phyloP scores from a whole-genome alignment of 2,329 filamentous ascomycete species.

The Tolypocladium sp. region DNA sequence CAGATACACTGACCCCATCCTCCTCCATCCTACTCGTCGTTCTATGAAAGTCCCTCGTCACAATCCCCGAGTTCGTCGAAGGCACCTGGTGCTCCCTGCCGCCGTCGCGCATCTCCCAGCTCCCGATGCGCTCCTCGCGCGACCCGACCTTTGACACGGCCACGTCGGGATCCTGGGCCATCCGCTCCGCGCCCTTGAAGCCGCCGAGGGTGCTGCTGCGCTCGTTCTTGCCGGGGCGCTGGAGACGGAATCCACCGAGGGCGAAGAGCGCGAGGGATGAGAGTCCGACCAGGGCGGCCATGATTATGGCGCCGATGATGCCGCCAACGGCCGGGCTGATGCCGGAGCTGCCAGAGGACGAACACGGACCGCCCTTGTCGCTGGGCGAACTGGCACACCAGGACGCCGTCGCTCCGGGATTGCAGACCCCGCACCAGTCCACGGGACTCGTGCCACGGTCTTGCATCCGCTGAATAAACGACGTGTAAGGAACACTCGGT shows the following conservation, averaged over 20 bases:
- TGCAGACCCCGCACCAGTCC: constrained; percentile 37
- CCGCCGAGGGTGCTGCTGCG: constrained; percentile 19
- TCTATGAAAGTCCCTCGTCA: constrained; percentile 12
- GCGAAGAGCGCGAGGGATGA: constrained; percentile 20
- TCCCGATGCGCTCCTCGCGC: constrained; percentile 36
- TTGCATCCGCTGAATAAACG: constrained; percentile 29
- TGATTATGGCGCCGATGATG: constrained; percentile 34
- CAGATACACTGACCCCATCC: constrained; percentile 26
- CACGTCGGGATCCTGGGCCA: constrained; percentile 33
- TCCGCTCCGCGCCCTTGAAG: constrained; percentile 37
- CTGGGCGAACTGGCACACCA: constrained; percentile 24
- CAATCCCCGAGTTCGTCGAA: constrained; percentile 10
- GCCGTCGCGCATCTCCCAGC: constrained; percentile 35
- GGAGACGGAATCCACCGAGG: constrained; percentile 23
- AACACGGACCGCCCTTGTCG: too few species aligned
- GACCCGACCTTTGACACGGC: constrained; percentile 26
- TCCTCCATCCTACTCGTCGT: constrained; percentile 12
- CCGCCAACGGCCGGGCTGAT: constrained; percentile 32
- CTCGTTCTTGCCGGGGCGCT: constrained; percentile 7
- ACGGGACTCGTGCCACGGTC: constrained; percentile 21
- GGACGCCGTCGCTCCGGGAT: constrained; percentile 14
- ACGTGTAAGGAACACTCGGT: constrained; percentile 24
- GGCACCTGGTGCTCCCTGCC: constrained; percentile 6
- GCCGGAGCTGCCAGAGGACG: neutral
- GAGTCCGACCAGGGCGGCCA: constrained; percentile 25